These are phyloP conservation scores for Coemansia sp. DNA, from an alignment of 192 early-diverging fungal genomes.

Conservation along the genomic window DNA sequence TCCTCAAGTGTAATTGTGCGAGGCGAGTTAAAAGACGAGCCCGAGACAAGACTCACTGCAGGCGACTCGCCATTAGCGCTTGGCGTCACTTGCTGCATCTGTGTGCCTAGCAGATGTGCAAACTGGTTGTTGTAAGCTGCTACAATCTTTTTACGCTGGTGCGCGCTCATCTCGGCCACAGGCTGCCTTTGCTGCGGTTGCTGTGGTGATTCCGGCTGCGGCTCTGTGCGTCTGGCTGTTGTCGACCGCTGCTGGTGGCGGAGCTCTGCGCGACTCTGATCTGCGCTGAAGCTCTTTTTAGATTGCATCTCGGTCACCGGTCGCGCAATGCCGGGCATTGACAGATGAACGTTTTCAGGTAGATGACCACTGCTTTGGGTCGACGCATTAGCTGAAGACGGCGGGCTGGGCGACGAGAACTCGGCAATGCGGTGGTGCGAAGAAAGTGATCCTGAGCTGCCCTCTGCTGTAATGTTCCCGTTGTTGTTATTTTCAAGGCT, in stretches of 20 bases:
- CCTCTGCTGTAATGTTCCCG: constrained; percentile 4
- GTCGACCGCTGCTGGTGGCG: constrained; percentile 3
- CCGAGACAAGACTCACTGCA: constrained; percentile 25
- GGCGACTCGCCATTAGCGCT: constrained; percentile 20
- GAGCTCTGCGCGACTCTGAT: constrained; percentile 31
- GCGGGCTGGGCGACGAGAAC: constrained; percentile 46
- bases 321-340: constrained; percentile 34
- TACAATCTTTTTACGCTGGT: constrained; percentile 26
- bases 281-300: constrained; percentile 26
- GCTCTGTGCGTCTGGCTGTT: not conserved
- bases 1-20: constrained; percentile 47
- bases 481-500: not conserved
- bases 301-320: constrained; percentile 3
- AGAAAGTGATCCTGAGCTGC: constrained; percentile 33
- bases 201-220: constrained; percentile 9
- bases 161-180: constrained; percentile 11
- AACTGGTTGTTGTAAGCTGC: constrained; percentile 45
- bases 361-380: constrained; percentile 35
- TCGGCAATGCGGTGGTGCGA: constrained; percentile 29
- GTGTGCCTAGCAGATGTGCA: constrained; percentile 31
- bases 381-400: constrained; percentile 39
- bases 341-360: constrained; percentile 43
- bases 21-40: constrained; percentile 45
- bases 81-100: constrained; percentile 9
- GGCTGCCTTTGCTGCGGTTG: constrained; percentile 9